A percentile compares a stretch with the other conserved stretches of the same genome.
phyloP scores from a whole-genome alignment of 805 yeast genomes.

The Metschnikowia gelsemii region DNA sequence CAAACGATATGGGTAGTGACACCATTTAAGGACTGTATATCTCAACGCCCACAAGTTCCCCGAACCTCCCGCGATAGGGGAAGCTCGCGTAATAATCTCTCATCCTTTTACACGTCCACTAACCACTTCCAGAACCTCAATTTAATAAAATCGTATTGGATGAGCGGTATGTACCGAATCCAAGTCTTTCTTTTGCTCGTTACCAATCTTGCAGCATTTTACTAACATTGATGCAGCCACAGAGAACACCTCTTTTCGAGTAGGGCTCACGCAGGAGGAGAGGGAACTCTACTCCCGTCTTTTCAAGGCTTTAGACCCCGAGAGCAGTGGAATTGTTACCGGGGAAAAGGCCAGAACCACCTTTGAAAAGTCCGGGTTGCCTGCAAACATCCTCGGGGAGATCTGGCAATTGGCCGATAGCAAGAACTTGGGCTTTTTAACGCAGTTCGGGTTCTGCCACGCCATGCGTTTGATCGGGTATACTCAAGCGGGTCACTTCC shows the following conservation, averaged over 20 bases:
- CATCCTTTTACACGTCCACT: background rate
- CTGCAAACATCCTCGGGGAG: conserved; percentile 77
- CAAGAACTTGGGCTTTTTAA: conserved; percentile 81
- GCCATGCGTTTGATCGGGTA: conserved; percentile 90
- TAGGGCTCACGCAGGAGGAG: conserved; percentile 70
- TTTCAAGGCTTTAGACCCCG: conserved; percentile 78
- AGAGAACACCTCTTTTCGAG: conserved; percentile 34
- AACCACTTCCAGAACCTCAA: background rate
- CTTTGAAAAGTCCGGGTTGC: conserved; percentile 81
- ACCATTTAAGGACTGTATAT: too few relatives aligned
- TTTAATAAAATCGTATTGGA: background rate
- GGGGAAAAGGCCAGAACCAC: conserved; percentile 84
- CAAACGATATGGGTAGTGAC: too few relatives aligned
- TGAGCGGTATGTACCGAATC: conserved; percentile 7
- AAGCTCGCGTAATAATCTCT: background rate
- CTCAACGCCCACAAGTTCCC: conserved; percentile 4
- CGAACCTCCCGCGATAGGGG: conserved; percentile 4
- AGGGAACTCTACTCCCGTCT: conserved; percentile 68
- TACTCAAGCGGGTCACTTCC: conserved; percentile 68
- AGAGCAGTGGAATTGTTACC: conserved; percentile 74
- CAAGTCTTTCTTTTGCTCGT: background rate
- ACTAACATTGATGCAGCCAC: conserved; percentile 5
- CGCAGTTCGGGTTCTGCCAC: conserved; percentile 73
- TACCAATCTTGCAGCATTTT: background rate
- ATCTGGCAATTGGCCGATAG: conserved; percentile 94